Percentiles rank a stretch among this genome's conserved stretches.
Evolutionary conservation across 2,329 filamentous ascomycete genomes (phyloP).

Genomic region (Albophoma yamanashiensis): DNA sequence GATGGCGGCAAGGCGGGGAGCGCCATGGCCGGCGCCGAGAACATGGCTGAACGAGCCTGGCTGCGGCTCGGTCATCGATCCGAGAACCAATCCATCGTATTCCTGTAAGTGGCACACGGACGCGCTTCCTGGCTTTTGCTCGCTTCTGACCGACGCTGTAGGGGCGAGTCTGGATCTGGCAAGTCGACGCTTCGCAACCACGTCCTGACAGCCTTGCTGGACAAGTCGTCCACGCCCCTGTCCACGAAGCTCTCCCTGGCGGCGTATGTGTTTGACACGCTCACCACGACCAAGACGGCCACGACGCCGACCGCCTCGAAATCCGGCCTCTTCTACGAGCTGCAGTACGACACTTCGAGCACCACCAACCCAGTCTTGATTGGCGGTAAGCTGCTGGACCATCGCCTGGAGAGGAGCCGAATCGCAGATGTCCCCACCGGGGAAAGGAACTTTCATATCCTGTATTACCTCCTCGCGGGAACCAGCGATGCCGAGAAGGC

Average conservation of each 20-base stretch:
- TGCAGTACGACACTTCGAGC: constrained; percentile 89
- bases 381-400: constrained; percentile 88
- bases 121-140: neutral
- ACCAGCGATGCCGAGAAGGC: constrained; percentile 84
- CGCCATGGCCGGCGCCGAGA: constrained; percentile 85
- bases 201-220: constrained; percentile 72
- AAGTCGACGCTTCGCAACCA: constrained; percentile 94
- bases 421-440: constrained; percentile 89
- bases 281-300: constrained; percentile 94
- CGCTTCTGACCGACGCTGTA: constrained; percentile 22
- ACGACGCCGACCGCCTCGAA: constrained; percentile 95
- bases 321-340: constrained; percentile 86
- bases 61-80: constrained; percentile 75
- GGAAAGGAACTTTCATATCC: constrained; percentile 89
- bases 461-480: constrained; percentile 91
- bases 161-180: constrained; percentile 89
- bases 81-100: constrained; percentile 88
- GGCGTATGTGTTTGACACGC: constrained; percentile 87
- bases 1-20: constrained; percentile 90
- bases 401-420: constrained; percentile 82
- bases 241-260: constrained; percentile 90
- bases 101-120: constrained; percentile 56
- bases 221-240: constrained; percentile 83
- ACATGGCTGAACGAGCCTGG: constrained; percentile 79
- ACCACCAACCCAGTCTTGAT: constrained; percentile 78